Conservation (phyloP, 2,329 filamentous ascomycete genomes). For the Phoma sp. region DNA sequence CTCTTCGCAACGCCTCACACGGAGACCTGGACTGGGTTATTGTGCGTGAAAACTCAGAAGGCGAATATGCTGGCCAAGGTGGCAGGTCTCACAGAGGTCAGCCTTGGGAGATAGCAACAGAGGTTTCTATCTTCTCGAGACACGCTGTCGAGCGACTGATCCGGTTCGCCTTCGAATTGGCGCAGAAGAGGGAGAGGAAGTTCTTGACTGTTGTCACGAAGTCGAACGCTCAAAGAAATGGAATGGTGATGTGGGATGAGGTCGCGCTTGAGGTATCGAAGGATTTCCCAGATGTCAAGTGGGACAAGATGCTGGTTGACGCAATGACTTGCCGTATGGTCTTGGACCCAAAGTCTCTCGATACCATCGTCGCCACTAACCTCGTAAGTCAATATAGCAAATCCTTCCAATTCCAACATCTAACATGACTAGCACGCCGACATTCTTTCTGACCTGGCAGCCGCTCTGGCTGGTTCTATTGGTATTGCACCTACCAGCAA, state of each 20-base stretch:
- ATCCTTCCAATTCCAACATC: neutral
- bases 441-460: slow-evolving; percentile 73
- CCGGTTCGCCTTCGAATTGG: slow-evolving; percentile 68
- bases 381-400: slow-evolving; percentile 41
- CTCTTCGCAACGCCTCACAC: slow-evolving; percentile 59
- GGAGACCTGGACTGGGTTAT: slow-evolving; percentile 72
- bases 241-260: slow-evolving; percentile 73
- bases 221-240: slow-evolving; percentile 69
- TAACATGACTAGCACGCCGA: slow-evolving; percentile 57
- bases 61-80: slow-evolving; percentile 70
- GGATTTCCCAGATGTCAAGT: slow-evolving; percentile 65
- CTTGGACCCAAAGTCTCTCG: slow-evolving; percentile 63
- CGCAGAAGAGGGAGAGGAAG: slow-evolving; percentile 62
- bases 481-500: slow-evolving; percentile 69
- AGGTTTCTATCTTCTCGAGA: slow-evolving; percentile 68
- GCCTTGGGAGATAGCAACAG: slow-evolving; percentile 66
- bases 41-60: slow-evolving; percentile 70
- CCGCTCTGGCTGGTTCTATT: slow-evolving; percentile 72
- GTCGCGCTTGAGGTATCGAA: slow-evolving; percentile 60
- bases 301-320: slow-evolving; percentile 71
- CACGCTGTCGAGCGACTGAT: slow-evolving; percentile 65
- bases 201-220: slow-evolving; percentile 69
- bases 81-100: slow-evolving; percentile 65
- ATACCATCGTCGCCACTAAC: slow-evolving; percentile 70
- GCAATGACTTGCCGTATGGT: slow-evolving; percentile 71